Percentiles rank a stretch among this genome's conserved stretches.
Conservation (phyloP, 495 filamentous ascomycete genomes). For the Aspergillus nidulans region DNA sequence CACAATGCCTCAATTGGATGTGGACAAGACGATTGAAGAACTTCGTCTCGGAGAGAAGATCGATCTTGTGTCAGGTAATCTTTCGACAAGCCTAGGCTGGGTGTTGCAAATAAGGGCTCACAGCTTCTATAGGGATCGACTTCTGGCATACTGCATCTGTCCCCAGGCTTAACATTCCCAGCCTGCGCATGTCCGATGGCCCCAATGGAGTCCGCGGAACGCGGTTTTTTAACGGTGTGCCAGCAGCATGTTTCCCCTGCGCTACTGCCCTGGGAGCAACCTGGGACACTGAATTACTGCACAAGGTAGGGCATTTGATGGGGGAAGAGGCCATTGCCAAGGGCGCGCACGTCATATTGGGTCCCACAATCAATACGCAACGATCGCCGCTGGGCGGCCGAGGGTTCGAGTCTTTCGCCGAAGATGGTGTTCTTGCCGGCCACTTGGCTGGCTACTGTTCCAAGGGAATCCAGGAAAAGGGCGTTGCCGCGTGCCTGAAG, state of each 20-base stretch:
- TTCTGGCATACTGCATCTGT: constrained; percentile 75
- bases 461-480: constrained; percentile 66
- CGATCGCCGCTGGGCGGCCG: constrained; percentile 71
- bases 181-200: constrained; percentile 65
- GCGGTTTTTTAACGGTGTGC: constrained; percentile 66
- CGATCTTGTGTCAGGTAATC: constrained; percentile 54
- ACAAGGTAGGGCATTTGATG: constrained; percentile 56
- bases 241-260: constrained; percentile 65
- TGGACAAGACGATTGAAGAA: constrained; percentile 58
- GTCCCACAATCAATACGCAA: constrained; percentile 76
- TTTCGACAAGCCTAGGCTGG: not conserved
- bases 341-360: constrained; percentile 65
- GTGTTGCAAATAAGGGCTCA: not conserved
- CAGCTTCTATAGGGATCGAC: constrained; percentile 49
- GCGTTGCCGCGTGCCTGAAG: constrained; percentile 69
- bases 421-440: constrained; percentile 71
- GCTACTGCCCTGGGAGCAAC: constrained; percentile 67
- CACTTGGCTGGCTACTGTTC: constrained; percentile 60
- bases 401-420: constrained; percentile 76
- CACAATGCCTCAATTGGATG: constrained; percentile 56
- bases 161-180: constrained; percentile 62
- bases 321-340: constrained; percentile 67
- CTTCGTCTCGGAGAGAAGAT: constrained; percentile 60
- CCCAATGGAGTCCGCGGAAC: constrained; percentile 73
- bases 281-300: constrained; percentile 61